Conservation (phyloP, 83 land plant genomes). For the Picea abies region DNA sequence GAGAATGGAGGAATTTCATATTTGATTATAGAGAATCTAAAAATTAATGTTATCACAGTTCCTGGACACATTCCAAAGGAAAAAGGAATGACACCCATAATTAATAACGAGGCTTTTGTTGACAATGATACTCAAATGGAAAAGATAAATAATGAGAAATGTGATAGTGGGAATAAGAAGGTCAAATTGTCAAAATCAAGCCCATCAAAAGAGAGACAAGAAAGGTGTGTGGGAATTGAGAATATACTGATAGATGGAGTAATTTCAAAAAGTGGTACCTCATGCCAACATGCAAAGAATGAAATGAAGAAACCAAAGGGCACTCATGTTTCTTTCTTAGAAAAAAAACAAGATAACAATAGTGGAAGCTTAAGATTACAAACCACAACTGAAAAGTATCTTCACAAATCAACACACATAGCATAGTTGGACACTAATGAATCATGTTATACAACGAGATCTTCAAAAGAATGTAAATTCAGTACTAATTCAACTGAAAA, state of each 20-base stretch:
- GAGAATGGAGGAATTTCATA: too few species aligned
- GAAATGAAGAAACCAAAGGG: constrained; percentile 1
- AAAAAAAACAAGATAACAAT: not conserved
- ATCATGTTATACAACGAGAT: not conserved
- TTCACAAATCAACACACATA: not conserved
- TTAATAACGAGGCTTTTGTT: too few species aligned
- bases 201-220: not conserved
- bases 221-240: not conserved
- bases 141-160: too few species aligned
- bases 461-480: not conserved
- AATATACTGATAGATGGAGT: not conserved
- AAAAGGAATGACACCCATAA: too few species aligned
- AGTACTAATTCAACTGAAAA: not conserved
- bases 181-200: not conserved
- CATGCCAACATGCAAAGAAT: not conserved
- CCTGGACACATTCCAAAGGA: too few species aligned
- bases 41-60: too few species aligned
- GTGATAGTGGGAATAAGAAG: not conserved
- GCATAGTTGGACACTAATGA: not conserved
- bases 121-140: too few species aligned
- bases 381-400: not conserved
- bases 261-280: not conserved
- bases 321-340: not conserved
- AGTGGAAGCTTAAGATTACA: not conserved
- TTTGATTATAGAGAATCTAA: too few species aligned